Evolutionary conservation across 495 filamentous ascomycete species (phyloP), one percentile per base, ranked within the genome.

Genomic region (Penicillium crystallinum): DNA sequence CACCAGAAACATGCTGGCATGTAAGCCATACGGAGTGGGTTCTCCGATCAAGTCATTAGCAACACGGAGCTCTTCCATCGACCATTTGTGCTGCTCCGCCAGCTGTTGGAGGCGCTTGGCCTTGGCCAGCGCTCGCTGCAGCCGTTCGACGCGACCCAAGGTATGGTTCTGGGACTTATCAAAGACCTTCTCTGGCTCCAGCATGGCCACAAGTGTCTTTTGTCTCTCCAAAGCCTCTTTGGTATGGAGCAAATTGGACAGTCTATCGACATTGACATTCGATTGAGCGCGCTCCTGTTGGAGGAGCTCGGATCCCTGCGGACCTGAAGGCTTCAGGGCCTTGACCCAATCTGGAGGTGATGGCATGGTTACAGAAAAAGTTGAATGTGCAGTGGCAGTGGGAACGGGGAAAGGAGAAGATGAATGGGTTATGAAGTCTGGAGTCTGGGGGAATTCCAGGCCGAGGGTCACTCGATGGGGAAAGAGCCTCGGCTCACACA

Each of bases 141-240:
- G 80, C 19, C 77, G 75, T 51, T 84, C 82, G n/a, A 81, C 77
- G 33, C 84, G 73, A 42, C 84, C 83, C 48, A 78, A 67, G 45
- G 81, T 81, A 66, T 86, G 83, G 55, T 86, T 88, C 54, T 83
- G 79, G 4, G 79, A 81, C 63, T 87, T 88, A 63, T 87, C 81
- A 54, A 88, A 88, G 39, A 85, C 77, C 56, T 79, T 76, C 43
- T 88, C 81, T 0, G 71, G 53, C 58, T 81, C 65, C 5, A 88
- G 73, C 8, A 86, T 66, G 12, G 73, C 56, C 11, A 88, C 63
- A 8, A 88, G 68, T 8, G 66, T 63, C 6, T 77, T 56, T 58
- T 82, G 80, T 23, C 77, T 71, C 21, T 79, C 67, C 12, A 86
- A 62, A 3, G 70, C 64, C 44, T 84, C 74, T 58, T 76, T 77